Conservation (phyloP, 2,329 filamentous ascomycete genomes). For the Colletotrichum brevisporum region DNA sequence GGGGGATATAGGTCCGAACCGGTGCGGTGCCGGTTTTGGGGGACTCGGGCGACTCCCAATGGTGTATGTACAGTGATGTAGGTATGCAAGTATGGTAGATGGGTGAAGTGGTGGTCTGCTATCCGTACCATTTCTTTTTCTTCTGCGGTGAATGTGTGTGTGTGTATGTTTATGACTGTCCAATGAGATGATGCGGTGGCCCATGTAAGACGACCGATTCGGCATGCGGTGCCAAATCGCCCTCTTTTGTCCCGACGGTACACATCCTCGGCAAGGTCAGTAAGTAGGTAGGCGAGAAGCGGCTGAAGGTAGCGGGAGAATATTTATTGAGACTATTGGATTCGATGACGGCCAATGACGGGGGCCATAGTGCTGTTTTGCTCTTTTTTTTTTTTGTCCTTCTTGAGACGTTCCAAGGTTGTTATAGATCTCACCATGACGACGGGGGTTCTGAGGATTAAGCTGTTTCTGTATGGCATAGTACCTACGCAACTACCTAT, state of each 20-base stretch:
- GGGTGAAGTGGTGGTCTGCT: not conserved
- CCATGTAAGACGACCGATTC: slow-evolving; percentile 23
- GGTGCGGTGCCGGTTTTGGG: not conserved
- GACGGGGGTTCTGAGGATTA: no score
- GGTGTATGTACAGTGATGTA: no score
- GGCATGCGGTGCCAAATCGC: slow-evolving; percentile 5
- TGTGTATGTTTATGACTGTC: not conserved
- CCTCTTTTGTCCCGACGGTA: no score
- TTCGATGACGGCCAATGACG: no score
- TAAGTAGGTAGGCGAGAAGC: no score
- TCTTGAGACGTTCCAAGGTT: not conserved
- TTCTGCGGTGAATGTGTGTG: not conserved
- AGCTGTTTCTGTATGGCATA: no score
- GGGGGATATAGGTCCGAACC: not conserved
- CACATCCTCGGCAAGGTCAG: no score
- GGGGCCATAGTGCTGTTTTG: not conserved
- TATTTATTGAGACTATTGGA: no score
- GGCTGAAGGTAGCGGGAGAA: no score
- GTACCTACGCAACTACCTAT: no score
- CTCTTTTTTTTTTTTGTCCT: not conserved
- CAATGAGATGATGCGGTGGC: not conserved
- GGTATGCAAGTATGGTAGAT: no score
- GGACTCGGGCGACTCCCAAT: not conserved
- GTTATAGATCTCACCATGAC: not conserved
- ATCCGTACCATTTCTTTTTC: not conserved